A percentile compares a stretch with the other conserved stretches of the same genome.
Conservation (phyloP, 257 asterid species). For the Nicotiana sylvestris region DNA sequence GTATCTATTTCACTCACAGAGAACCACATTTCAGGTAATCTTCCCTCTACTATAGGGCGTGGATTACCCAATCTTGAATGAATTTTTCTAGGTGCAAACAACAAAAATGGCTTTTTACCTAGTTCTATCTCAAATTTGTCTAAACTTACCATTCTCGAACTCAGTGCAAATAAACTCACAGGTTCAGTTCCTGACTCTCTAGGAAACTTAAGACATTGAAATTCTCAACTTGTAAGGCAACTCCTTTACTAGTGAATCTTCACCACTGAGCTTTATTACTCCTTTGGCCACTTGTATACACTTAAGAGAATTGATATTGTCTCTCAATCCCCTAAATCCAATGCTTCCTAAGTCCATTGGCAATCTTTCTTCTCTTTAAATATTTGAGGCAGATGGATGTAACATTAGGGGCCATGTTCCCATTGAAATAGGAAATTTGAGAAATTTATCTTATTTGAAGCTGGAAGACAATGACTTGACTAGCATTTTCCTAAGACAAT, state of each 20-base stretch:
- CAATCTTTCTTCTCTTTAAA: not conserved
- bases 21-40: conserved; percentile 24
- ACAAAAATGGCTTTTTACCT: conserved; percentile 10
- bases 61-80: conserved; percentile 1
- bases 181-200: conserved; percentile 17
- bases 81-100: not conserved
- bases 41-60: conserved; percentile 16
- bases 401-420: not conserved
- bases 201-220: conserved; percentile 7
- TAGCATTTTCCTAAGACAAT: conserved; percentile 19
- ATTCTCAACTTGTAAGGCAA: not conserved
- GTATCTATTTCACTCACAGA: conserved; percentile 14
- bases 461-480: conserved; percentile 18
- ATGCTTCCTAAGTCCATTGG: not conserved
- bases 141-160: not conserved
- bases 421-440: conserved; percentile 19
- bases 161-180: not conserved
- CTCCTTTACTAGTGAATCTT: not conserved
- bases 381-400: not conserved
- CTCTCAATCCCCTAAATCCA: not conserved
- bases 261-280: conserved; percentile 15
- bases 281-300: conserved; percentile 28
- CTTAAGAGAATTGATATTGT: not conserved
- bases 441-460: not conserved
- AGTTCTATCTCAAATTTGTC: conserved; percentile 21